Evolutionary conservation across 1,284 basidiomycete genomes (phyloP).

Genomic region (Sporisorium exsertum): DNA sequence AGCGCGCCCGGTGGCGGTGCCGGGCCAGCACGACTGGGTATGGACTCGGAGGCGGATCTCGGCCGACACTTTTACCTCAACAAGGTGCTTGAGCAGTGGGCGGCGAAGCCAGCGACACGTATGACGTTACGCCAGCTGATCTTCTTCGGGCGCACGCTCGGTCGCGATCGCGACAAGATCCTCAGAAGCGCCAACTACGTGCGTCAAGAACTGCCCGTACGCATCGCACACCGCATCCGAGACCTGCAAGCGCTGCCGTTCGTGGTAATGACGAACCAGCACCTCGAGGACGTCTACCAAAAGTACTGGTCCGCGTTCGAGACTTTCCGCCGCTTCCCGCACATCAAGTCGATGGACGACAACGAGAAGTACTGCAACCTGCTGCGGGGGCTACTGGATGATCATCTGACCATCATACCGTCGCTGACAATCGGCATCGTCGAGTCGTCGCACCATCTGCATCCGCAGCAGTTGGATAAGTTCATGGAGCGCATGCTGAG

Average conservation of each 20-base stretch:
- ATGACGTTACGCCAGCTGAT: slow-evolving; percentile 85
- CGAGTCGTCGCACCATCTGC: slow-evolving; percentile 77
- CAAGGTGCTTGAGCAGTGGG: slow-evolving; percentile 83
- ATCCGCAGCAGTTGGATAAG: slow-evolving; percentile 82
- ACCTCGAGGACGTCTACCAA: slow-evolving; percentile 85
- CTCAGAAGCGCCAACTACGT: slow-evolving; percentile 83
- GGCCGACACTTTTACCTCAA: slow-evolving; percentile 83
- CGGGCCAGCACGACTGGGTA: slow-evolving; percentile 22
- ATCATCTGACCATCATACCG: slow-evolving; percentile 73
- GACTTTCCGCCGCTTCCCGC: slow-evolving; percentile 79
- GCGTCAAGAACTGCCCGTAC: slow-evolving; percentile 84
- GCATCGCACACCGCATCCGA: slow-evolving; percentile 86
- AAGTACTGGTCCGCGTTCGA: slow-evolving; percentile 71
- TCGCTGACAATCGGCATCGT: slow-evolving; percentile 67
- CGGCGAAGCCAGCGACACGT: slow-evolving; percentile 78
- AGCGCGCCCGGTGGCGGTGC: background rate
- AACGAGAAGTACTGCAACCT: slow-evolving; percentile 84
- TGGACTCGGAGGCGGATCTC: slow-evolving; percentile 48
- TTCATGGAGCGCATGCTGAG: slow-evolving; percentile 92
- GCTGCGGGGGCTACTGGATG: slow-evolving; percentile 76
- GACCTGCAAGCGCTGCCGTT: slow-evolving; percentile 88
- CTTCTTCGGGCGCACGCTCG: slow-evolving; percentile 65
- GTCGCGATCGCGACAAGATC: slow-evolving; percentile 56
- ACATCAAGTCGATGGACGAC: slow-evolving; percentile 79
- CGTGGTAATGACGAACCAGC: slow-evolving; percentile 86